Percentiles rank a stretch among this genome's conserved stretches.
These are phyloP conservation scores for Fusarium sp. DNA, from an alignment of 2,329 filamentous ascomycete genomes.

Conservation along the genomic window DNA sequence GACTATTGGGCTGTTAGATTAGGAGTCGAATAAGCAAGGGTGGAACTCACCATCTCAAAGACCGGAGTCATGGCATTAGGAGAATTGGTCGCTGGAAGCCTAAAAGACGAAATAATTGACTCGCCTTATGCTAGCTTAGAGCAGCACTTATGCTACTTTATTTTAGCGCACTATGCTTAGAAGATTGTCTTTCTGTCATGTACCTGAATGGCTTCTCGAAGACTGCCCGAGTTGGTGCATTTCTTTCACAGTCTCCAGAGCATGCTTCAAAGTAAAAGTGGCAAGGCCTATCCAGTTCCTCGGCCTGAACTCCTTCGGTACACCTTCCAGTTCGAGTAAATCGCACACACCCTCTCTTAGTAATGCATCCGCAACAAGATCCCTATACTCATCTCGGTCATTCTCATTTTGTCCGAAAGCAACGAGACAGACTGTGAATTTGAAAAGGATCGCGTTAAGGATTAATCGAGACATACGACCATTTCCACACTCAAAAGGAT, in stretches of 20 bases:
- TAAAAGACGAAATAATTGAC: background rate
- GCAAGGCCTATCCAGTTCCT: background rate
- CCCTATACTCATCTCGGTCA: background rate
- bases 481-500: conserved; percentile 53
- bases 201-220: background rate
- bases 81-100: background rate
- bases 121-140: background rate
- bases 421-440: conserved; percentile 17
- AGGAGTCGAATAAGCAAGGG: background rate
- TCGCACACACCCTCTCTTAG: background rate
- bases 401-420: background rate
- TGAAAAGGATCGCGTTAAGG: conserved; percentile 49
- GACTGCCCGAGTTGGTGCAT: background rate
- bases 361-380: background rate
- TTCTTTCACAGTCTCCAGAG: background rate
- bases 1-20: conserved; percentile 30
- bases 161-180: background rate
- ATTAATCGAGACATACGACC: conserved; percentile 49
- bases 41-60: background rate
- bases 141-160: background rate
- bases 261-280: conserved; percentile 7
- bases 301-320: background rate
- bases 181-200: background rate
- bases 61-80: background rate
- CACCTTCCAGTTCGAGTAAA: background rate